These are phyloP conservation scores for Moniliella sp. DNA, from an alignment of 1,284 basidiomycete genomes.

Conservation along the genomic window DNA sequence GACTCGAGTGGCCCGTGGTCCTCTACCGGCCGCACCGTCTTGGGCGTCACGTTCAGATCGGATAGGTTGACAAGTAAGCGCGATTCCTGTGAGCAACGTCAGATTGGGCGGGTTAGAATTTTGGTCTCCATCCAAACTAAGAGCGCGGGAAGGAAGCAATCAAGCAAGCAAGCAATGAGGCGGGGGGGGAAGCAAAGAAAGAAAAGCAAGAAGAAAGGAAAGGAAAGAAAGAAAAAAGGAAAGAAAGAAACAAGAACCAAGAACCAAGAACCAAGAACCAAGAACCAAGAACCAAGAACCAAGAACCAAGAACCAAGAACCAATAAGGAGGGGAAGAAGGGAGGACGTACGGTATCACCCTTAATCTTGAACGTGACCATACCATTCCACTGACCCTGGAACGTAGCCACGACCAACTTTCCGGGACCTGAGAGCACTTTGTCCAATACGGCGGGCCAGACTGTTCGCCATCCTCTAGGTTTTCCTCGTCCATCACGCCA, in stretches of 20 bases:
- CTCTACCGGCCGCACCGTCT: background rate
- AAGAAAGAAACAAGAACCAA: no score
- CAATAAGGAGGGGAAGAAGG: slow-evolving; percentile 8
- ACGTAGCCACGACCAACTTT: slow-evolving; percentile 53
- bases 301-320: no score
- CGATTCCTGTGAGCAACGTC: background rate
- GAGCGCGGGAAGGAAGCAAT: slow-evolving; percentile 14
- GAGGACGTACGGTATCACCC: slow-evolving; percentile 39
- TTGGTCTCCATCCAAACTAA: background rate
- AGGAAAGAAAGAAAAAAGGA: no score
- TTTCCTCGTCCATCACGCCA: slow-evolving; percentile 71
- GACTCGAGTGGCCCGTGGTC: slow-evolving; percentile 1
- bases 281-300: no score
- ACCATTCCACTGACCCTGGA: slow-evolving; percentile 74
- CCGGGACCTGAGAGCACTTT: slow-evolving; percentile 70
- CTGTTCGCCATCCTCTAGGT: slow-evolving; percentile 39
- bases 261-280: no score
- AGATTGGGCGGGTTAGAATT: no score
- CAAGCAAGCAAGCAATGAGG: no score
- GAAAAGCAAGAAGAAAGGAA: no score
- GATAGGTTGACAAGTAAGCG: background rate
- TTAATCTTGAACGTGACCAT: slow-evolving; percentile 58
- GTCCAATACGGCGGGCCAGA: slow-evolving; percentile 48
- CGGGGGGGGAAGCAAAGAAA: no score
- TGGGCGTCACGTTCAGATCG: background rate